Percentiles rank a stretch among this genome's conserved stretches.
Conservation (phyloP, 352 stramenopile species). For the Pythium apleroticum region DNA sequence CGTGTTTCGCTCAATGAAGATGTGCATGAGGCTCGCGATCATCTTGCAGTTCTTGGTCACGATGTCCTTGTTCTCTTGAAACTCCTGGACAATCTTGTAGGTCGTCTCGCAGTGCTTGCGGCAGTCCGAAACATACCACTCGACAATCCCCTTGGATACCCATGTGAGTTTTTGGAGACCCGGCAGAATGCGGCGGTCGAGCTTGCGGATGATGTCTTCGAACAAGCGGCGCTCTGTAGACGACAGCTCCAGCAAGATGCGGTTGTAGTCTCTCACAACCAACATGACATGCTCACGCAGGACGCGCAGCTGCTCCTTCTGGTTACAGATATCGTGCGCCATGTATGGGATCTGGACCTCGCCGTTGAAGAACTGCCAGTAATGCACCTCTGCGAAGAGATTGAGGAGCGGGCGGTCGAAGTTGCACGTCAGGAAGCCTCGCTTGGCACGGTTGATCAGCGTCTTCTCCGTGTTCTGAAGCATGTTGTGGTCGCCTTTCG, state of each 20-base stretch:
- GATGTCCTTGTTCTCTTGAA: conserved; percentile 89
- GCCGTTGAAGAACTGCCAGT: conserved; percentile 91
- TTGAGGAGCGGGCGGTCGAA: conserved; percentile 93
- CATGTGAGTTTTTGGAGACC: conserved; percentile 94
- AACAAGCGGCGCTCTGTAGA: conserved; percentile 92
- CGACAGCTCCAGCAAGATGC: conserved; percentile 90
- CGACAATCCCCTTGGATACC: conserved; percentile 90
- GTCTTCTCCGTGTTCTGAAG: conserved; percentile 82
- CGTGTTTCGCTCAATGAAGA: conserved; percentile 93
- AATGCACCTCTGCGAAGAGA: conserved; percentile 92
- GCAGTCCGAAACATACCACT: conserved; percentile 92
- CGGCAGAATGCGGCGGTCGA: conserved; percentile 92
- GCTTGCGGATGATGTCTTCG: conserved; percentile 92
- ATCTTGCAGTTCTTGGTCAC: conserved; percentile 89
- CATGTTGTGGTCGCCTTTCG: conserved; percentile 52
- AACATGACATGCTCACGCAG: conserved; percentile 94
- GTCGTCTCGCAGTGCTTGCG: conserved; percentile 88
- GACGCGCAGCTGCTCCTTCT: conserved; percentile 90
- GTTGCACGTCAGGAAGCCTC: conserved; percentile 92
- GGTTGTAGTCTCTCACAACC: conserved; percentile 95
- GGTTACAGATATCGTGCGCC: conserved; percentile 94
- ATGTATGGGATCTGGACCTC: conserved; percentile 95
- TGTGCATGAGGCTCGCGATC: conserved; percentile 86
- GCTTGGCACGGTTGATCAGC: conserved; percentile 74
- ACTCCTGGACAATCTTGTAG: conserved; percentile 88